phyloP scores from a whole-genome alignment of 129 eudicot species.

The Flaveria linearis region DNA sequence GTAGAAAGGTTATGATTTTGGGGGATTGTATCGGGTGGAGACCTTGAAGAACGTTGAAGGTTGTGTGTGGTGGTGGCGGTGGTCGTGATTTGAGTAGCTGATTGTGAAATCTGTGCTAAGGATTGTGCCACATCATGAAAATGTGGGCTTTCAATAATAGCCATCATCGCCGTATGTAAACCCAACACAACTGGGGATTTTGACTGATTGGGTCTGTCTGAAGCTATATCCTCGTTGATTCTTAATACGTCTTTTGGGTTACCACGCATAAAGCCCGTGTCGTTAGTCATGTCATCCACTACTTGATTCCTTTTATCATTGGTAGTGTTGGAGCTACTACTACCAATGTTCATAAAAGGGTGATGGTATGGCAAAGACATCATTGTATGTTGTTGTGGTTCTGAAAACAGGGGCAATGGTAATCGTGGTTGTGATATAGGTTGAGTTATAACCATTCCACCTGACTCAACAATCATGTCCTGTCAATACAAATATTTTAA shows the following conservation, averaged over 20 bases:
- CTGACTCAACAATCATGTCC: neutral
- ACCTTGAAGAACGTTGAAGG: neutral
- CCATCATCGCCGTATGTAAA: neutral
- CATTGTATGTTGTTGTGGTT: too few species aligned
- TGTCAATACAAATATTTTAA: neutral
- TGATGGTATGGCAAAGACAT: neutral
- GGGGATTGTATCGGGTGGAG: neutral
- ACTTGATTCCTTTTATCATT: conserved; percentile 11
- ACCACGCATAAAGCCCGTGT: neutral
- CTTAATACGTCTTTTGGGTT: neutral
- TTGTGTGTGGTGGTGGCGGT: too few species aligned
- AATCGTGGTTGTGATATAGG: neutral
- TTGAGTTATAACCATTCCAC: neutral
- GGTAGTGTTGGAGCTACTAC: neutral
- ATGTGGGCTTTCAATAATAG: neutral
- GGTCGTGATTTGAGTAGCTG: neutral
- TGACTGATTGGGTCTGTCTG: neutral
- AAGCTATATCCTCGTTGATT: neutral
- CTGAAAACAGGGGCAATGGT: neutral
- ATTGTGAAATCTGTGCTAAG: neutral
- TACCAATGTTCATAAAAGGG: neutral
- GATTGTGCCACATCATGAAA: neutral
- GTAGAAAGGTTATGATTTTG: neutral
- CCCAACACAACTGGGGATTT: neutral
- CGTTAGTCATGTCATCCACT: neutral